Evolutionary conservation across 2,329 filamentous ascomycete species (phyloP), one percentile per base, ranked within the genome.

Genomic region (Diaporthe citri): DNA sequence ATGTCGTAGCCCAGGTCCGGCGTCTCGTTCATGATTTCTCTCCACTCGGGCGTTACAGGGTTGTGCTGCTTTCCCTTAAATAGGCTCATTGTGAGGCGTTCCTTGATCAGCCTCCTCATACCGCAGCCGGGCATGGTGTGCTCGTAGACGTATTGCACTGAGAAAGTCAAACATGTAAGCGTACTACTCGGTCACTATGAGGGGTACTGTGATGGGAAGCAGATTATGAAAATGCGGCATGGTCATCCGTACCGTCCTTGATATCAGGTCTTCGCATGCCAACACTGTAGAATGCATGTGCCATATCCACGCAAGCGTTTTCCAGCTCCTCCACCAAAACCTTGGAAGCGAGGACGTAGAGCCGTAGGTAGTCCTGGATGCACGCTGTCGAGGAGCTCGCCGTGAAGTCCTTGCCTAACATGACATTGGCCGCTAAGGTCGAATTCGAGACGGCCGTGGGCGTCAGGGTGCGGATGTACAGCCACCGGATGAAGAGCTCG

Each of bases 401-500:
- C 4, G 69, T 28, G 69, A 72, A 46, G 51, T 69, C 59, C 36
- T 57, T 71, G 31, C 52, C 51, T 34, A 62, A 60, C 25, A 57
- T 20, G 34, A 36, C 46, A 34, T 52, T 39, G 52, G 70, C 59
- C 12, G 59, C 48, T 9, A 34, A 36, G 15, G 51, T 69, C 22
- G 69, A 36, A 13, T 60, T 59, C 22, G 48, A 59, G 60, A 67
- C 51, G 51, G 62, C 72, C 36, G 59, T 34, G 59, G 59, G 57
- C 57, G 41, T 52, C 15, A 75, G 41, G 62, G 74, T 48, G 51
- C 71, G 70, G 39, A 56, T 57, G 71, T 75, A 75, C 20, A 75
- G 62, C 74, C 74, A 75, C n/a, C 74, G 71, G 20, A 75, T 71
- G n/a, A 75, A 74, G 43, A 75, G 71, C 55, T 75, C 74, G 34